Percentiles rank a stretch among this genome's conserved stretches.
These are phyloP conservation scores for Coniochaeta sp. DNA, from an alignment of 2,329 filamentous ascomycete species.

Conservation along the genomic window DNA sequence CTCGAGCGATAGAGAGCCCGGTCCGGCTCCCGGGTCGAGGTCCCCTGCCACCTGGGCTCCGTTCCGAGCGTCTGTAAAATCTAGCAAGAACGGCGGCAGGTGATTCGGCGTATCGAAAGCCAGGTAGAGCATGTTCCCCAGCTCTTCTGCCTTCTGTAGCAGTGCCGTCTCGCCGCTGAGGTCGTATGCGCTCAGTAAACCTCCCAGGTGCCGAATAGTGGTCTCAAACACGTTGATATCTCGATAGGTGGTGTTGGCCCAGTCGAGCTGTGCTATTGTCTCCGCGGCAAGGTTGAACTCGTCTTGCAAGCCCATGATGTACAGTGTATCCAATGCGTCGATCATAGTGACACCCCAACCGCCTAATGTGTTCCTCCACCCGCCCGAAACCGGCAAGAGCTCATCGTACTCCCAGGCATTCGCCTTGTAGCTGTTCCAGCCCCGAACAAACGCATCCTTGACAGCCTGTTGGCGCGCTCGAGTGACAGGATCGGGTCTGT, in stretches of 20 bases:
- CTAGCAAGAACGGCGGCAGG: slow-evolving; percentile 35
- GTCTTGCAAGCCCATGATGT: slow-evolving; percentile 48
- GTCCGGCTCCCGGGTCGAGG: slow-evolving; percentile 31
- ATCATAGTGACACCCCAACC: slow-evolving; percentile 50
- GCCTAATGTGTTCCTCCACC: slow-evolving; percentile 36
- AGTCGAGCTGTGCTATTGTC: slow-evolving; percentile 43
- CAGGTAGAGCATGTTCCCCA: slow-evolving; percentile 41
- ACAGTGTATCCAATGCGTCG: slow-evolving; percentile 48
- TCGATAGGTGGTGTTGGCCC: slow-evolving; percentile 33
- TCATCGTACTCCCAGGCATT: slow-evolving; percentile 48
- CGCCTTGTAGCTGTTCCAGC: slow-evolving; percentile 42
- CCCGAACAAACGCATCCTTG: slow-evolving; percentile 30
- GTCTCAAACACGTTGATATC: slow-evolving; percentile 54
- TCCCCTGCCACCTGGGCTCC: slow-evolving; percentile 26
- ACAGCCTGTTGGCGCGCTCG: slow-evolving; percentile 24
- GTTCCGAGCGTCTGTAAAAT: slow-evolving; percentile 30
- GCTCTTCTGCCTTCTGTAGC: slow-evolving; percentile 38
- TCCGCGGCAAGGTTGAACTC: slow-evolving; percentile 44
- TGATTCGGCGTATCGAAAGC: slow-evolving; percentile 46
- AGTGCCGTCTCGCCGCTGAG: slow-evolving; percentile 36
- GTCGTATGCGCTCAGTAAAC: slow-evolving; percentile 42
- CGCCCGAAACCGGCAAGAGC: slow-evolving; percentile 40
- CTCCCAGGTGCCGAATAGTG: slow-evolving; percentile 45
- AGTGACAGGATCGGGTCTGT: slow-evolving; percentile 16
- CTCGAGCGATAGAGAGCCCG: slow-evolving; percentile 61